Evolutionary conservation across 2,329 filamentous ascomycete genomes (phyloP), one percentile per base, ranked within the genome.

Genomic region (Aspergillus brasiliensis): DNA sequence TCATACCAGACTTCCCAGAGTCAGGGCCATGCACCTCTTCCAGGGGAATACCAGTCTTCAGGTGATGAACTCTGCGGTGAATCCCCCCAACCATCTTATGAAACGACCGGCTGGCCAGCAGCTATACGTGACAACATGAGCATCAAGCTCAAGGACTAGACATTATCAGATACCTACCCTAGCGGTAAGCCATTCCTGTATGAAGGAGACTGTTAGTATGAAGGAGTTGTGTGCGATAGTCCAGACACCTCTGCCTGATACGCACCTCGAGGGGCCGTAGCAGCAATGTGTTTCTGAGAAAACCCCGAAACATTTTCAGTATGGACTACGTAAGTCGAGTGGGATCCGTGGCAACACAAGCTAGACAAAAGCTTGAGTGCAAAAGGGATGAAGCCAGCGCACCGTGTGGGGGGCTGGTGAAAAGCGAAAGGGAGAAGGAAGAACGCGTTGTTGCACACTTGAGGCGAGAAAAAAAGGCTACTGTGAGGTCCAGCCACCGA

Each of bases 11-110:
- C 58, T 72, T 69, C 25, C 78, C 73, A n/a, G 76, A 67, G 11
- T 75, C 71, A 40, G 78, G 79, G 48, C 76, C 76, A 60, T 77
- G 76, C 69, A 77, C 75, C 57, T 79, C 75, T 60, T 34, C 31
- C 31, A 80, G 77, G 17, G 74, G 73, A 49, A 75, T 70, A 34
- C 78, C 78, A 64, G 80, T 72, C 58, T 74, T 75, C 19, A 78
- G 37, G 56, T 75, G 72, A 64, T 79, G 75, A 21, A 81, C 67
- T 49, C 69, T 74, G 53, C 76, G 74, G 65, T 81, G 77, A 21
- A 80, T 73, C 57, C 68, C 71, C 27, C 77, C 75, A 47, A 81
- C 79, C 65, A 76, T 72, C 40, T 74, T 71, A 65, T 80, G 78
- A 62, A 80, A 81, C 53, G 72, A 63, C 8, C 76, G 77, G 62